phyloP scores from a whole-genome alignment of 768 basidiomycete species.

The Termitomyces sp. region DNA sequence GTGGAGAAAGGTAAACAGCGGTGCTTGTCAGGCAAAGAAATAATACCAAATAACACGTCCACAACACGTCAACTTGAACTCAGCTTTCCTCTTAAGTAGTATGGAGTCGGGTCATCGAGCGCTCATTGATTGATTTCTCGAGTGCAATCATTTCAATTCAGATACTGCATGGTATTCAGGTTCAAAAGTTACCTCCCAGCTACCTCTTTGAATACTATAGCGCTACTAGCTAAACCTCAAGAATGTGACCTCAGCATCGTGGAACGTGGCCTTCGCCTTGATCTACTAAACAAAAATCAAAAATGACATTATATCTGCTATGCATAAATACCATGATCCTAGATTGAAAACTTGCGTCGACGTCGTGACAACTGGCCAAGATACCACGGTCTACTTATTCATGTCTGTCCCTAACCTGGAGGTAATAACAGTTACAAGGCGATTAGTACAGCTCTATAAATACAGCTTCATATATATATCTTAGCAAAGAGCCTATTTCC shows the following conservation, averaged over 20 bases:
- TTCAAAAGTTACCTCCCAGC: not conserved
- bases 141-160: not conserved
- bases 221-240: no score
- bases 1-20: no score
- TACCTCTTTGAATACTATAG: no score
- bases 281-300: no score
- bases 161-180: not conserved
- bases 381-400: not conserved
- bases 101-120: no score
- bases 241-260: no score
- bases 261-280: no score
- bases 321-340: not conserved
- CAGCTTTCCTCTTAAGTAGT: no score
- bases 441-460: no score
- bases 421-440: not conserved
- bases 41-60: conserved; percentile 4
- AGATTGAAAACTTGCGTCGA: not conserved
- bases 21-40: not conserved
- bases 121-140: not conserved
- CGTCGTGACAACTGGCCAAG: not conserved
- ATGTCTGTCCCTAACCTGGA: not conserved
- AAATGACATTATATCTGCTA: not conserved
- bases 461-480: not conserved
- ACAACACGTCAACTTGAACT: no score
- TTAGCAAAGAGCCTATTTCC: no score